Conservation (phyloP, 148 eudicot genomes). For the Camellia lanceoleosa region DNA sequence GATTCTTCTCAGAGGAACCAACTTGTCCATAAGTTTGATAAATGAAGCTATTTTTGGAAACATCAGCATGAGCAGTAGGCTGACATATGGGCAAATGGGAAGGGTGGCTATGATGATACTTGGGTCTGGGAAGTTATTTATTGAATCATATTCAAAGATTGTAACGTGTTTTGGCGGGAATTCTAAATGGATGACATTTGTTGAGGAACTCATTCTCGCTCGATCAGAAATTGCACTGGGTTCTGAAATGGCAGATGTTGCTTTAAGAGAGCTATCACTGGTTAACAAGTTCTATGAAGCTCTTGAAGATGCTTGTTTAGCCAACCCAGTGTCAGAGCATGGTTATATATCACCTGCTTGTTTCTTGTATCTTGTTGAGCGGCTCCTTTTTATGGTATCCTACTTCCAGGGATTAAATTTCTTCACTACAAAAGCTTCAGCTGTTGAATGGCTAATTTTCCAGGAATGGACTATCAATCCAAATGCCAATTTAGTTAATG, state of each 20-base stretch:
- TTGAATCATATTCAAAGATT: constrained; percentile 16
- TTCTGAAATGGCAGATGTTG: not conserved
- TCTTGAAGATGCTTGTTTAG: constrained; percentile 26
- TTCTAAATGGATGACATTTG: constrained; percentile 27
- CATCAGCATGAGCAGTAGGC: not conserved
- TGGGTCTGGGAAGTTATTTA: constrained; percentile 29
- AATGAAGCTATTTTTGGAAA: constrained; percentile 26
- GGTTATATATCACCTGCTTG: constrained; percentile 36
- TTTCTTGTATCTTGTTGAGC: constrained; percentile 46
- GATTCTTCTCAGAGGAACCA: constrained; percentile 34
- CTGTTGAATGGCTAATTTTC: constrained; percentile 26
- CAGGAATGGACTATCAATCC: not conserved
- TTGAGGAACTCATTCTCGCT: constrained; percentile 11
- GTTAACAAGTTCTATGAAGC: constrained; percentile 17
- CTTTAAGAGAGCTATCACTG: not conserved
- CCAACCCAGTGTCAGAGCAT: constrained; percentile 14
- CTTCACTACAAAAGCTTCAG: constrained; percentile 29
- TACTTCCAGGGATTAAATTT: constrained; percentile 3
- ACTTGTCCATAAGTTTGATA: constrained; percentile 31
- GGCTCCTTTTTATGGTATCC: constrained; percentile 36
- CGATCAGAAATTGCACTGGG: not conserved
- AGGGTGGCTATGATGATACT: constrained; percentile 42
- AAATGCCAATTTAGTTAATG: not conserved
- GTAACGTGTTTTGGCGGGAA: constrained; percentile 7
- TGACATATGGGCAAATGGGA: constrained; percentile 50